Percentiles rank a stretch among this genome's conserved stretches.
Conservation (phyloP, 352 stramenopile genomes). For the Phytopythium mirpurense region DNA sequence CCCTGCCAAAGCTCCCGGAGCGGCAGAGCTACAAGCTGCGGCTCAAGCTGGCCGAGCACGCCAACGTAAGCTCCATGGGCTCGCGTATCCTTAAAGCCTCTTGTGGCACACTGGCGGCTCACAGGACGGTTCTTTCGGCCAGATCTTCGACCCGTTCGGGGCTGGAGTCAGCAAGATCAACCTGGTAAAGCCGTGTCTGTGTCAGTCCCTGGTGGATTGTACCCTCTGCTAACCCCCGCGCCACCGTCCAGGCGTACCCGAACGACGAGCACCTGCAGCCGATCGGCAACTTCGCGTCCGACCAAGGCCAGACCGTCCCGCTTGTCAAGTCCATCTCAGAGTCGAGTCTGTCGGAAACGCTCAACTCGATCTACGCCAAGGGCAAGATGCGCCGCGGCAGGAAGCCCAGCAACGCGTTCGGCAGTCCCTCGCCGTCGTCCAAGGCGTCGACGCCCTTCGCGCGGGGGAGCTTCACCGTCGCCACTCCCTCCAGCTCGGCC, state of each 20-base stretch:
- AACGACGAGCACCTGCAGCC: slow-evolving; percentile 80
- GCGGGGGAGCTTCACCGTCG: slow-evolving; percentile 25
- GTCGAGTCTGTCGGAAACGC: slow-evolving; percentile 35
- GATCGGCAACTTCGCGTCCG: slow-evolving; percentile 63
- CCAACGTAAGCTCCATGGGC: slow-evolving; percentile 26
- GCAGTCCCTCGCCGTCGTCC: slow-evolving; percentile 23
- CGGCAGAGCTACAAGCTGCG: slow-evolving; percentile 58
- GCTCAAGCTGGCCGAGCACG: slow-evolving; percentile 55
- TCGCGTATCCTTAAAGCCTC: not conserved
- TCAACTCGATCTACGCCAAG: slow-evolving; percentile 60
- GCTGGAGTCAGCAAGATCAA: slow-evolving; percentile 65
- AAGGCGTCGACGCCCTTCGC: slow-evolving; percentile 20
- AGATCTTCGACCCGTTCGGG: slow-evolving; percentile 83
- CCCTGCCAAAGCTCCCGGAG: slow-evolving; percentile 71
- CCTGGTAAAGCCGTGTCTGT: slow-evolving; percentile 22
- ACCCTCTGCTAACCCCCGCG: not conserved
- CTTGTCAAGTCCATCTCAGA: slow-evolving; percentile 55
- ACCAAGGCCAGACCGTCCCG: slow-evolving; percentile 67
- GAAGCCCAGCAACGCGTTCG: slow-evolving; percentile 40
- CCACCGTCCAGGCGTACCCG: slow-evolving; percentile 45
- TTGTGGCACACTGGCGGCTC: not conserved
- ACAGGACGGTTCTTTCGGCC: not conserved
- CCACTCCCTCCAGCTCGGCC: not conserved
- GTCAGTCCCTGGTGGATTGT: not conserved
- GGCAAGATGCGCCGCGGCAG: slow-evolving; percentile 61